Evolutionary conservation across 768 basidiomycete genomes (phyloP), one percentile per base, ranked within the genome.

Genomic region (Tulasnella sp.): DNA sequence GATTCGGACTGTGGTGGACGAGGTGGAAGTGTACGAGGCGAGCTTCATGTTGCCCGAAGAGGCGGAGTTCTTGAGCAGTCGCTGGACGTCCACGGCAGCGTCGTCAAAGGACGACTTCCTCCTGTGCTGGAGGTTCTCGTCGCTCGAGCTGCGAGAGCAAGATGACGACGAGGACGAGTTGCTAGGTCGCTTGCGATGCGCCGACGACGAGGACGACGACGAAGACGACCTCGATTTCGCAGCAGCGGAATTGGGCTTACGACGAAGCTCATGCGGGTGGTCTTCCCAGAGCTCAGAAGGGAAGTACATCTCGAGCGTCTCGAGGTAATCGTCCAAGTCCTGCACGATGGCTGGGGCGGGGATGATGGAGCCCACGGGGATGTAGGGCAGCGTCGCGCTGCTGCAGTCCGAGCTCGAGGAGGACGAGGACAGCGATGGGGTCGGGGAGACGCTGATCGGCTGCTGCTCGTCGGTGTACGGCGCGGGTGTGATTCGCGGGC

Each of bases 261-360:
- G 22, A 4, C 54, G 54, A 11, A 40, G 68, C 34, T 38, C 68
- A 17, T 37, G 68, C 15, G 68, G 39, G 2, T 42, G 42, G 7
- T 45, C 42, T 22, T 74, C 68, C 74, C 74, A 76, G 22, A 76
- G 39, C 25, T 67, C 67, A 12, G 58, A 37, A 22, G 74, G 74
- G 74, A 76, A 76, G 74, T 76, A 76, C 38, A 40, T 40, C 31
- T 67, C 58, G 64, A 76, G 67, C 25, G 74, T 76, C 39, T 76
- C 74, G 49, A 76, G 74, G 52, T 76, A 76, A 15, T 76, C 74
- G 64, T 76, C 74, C n/a, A 76, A n/a, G 34, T 76, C 74, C 52
- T 70, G 38, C 22, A 70, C 74, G 34, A 52, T 38, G 14, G 74
- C 52, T 36, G 74, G 25, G 37, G 36, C 37, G 29, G 74, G 58